A percentile compares a stretch with the other conserved stretches of the same genome.
These are phyloP conservation scores for Chernovozyma sophiae-reginae DNA, from an alignment of 1,139 yeast genomes.

Conservation along the genomic window DNA sequence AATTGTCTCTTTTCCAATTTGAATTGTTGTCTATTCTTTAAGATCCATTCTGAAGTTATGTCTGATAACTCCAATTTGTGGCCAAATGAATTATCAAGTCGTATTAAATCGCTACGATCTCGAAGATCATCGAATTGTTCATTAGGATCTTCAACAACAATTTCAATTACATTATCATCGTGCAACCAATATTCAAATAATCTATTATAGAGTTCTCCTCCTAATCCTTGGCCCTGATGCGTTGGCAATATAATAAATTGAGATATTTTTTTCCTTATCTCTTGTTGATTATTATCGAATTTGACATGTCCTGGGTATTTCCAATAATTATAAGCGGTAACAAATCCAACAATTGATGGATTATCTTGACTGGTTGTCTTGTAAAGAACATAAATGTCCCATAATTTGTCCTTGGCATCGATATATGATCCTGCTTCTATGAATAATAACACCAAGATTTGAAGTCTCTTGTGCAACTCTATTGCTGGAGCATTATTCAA, in stretches of 20 bases:
- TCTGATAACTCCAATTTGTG: slow-evolving; percentile 11
- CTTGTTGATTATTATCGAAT: slow-evolving; percentile 46
- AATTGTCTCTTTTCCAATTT: slow-evolving; percentile 82
- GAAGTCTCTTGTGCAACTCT: slow-evolving; percentile 66
- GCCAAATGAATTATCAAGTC: slow-evolving; percentile 35
- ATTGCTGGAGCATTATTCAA: slow-evolving; percentile 37
- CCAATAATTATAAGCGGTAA: slow-evolving; percentile 85
- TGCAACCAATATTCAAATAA: slow-evolving; percentile 53
- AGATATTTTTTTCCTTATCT: slow-evolving; percentile 71
- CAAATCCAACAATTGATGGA: slow-evolving; percentile 64
- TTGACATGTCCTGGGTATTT: slow-evolving; percentile 55
- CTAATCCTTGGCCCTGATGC: slow-evolving; percentile 67
- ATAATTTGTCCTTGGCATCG: slow-evolving; percentile 66
- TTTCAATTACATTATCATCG: slow-evolving; percentile 57
- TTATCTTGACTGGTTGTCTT: slow-evolving; percentile 33
- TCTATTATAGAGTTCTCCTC: slow-evolving; percentile 58
- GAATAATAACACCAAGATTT: slow-evolving; percentile 73
- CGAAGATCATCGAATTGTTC: slow-evolving; percentile 89
- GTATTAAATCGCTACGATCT: slow-evolving; percentile 71
- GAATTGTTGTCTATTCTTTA: slow-evolving; percentile 26
- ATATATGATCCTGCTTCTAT: slow-evolving; percentile 94
- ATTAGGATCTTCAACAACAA: slow-evolving; percentile 93
- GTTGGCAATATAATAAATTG: slow-evolving; percentile 86
- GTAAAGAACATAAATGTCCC: slow-evolving; percentile 62
- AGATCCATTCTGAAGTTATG: slow-evolving; percentile 43